These are phyloP conservation scores for Coemansia sp. DNA, from an alignment of 192 early-diverging fungal species.

Conservation along the genomic window DNA sequence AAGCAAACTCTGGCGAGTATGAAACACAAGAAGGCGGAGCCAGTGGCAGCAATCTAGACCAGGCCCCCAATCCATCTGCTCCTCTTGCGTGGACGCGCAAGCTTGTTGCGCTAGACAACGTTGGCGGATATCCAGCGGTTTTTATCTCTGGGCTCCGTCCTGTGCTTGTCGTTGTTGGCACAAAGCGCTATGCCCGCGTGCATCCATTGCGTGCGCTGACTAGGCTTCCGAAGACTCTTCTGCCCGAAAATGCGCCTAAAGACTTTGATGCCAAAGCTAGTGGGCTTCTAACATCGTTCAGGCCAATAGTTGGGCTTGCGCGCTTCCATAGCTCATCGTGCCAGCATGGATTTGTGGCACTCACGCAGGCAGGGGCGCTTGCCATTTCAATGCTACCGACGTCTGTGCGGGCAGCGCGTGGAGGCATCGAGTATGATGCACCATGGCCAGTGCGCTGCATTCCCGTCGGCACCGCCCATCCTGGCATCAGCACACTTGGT, in stretches of 20 bases:
- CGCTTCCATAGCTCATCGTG: constrained; percentile 46
- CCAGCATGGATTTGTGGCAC: constrained; percentile 38
- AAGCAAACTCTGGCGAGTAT: background rate
- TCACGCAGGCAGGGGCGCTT: constrained; percentile 45
- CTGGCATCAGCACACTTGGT: constrained; percentile 53
- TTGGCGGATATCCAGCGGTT: constrained; percentile 43
- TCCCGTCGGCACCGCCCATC: constrained; percentile 39
- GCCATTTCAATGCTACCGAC: constrained; percentile 30
- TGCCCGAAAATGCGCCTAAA: background rate
- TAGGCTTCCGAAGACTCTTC: constrained; percentile 24
- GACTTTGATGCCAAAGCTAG: constrained; percentile 25
- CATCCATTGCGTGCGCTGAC: constrained; percentile 35
- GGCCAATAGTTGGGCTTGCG: constrained; percentile 30
- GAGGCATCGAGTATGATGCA: constrained; percentile 46
- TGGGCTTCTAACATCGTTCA: constrained; percentile 21
- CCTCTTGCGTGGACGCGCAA: constrained; percentile 25
- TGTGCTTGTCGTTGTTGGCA: constrained; percentile 29
- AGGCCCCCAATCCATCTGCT: background rate
- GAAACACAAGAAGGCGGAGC: background rate
- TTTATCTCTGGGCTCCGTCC: constrained; percentile 37
- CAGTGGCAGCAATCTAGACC: no score
- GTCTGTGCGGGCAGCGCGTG: constrained; percentile 19
- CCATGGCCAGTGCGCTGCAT: constrained; percentile 51
- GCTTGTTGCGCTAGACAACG: constrained; percentile 34
- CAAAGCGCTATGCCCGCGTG: constrained; percentile 47